phyloP scores from a whole-genome alignment of 306 rosid species.

The Begonia fuchsioides region DNA sequence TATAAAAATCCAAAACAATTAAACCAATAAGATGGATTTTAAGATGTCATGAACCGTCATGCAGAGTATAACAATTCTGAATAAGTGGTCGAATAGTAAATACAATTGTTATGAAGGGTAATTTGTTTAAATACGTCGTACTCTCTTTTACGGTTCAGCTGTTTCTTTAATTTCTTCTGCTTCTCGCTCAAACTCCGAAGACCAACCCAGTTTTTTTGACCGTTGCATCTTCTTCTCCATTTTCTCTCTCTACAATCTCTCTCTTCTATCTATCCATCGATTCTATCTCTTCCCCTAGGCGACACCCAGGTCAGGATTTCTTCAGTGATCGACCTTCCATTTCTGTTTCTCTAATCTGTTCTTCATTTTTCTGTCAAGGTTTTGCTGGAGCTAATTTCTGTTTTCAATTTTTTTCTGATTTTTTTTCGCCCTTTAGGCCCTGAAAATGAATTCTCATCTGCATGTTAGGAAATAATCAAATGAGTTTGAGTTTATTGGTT shows the following conservation, averaged over 20 bases:
- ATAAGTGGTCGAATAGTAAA: no score
- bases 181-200: not conserved
- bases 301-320: slow-evolving; percentile 24
- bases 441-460: not conserved
- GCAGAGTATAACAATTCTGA: no score
- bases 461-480: not conserved
- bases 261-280: slow-evolving; percentile 25
- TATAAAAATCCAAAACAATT: no score
- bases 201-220: slow-evolving; percentile 6
- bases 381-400: not conserved
- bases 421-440: not conserved
- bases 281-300: slow-evolving; percentile 19
- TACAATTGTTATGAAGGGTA: no score
- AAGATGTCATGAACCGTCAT: no score
- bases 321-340: slow-evolving; percentile 5
- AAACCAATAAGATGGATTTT: no score
- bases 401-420: not conserved
- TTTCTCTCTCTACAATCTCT: slow-evolving; percentile 13
- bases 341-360: slow-evolving; percentile 4
- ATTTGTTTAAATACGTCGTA: no score
- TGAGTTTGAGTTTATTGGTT: not conserved
- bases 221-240: slow-evolving; percentile 12
- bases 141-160: not conserved
- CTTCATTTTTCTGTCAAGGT: not conserved
- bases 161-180: not conserved